Conservation (phyloP, 2,329 filamentous ascomycete genomes). For the Capronia epimyces region DNA sequence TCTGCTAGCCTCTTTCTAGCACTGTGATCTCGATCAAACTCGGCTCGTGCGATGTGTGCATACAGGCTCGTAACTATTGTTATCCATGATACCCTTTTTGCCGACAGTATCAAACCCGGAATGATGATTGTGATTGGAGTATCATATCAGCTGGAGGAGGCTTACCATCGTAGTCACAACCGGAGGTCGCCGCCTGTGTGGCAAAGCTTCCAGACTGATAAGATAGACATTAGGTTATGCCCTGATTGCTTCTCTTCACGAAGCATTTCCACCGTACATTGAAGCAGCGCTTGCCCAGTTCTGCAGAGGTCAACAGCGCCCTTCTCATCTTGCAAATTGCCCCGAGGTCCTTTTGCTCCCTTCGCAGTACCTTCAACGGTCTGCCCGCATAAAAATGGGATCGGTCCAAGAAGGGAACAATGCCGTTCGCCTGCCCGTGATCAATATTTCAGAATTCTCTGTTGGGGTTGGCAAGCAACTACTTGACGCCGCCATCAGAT, state of each 20-base stretch:
- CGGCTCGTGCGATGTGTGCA: too few relatives aligned
- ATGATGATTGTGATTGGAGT: background rate
- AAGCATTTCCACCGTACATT: too few relatives aligned
- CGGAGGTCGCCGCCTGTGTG: slow-evolving; percentile 4
- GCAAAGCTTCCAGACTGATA: background rate
- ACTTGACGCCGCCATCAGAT: slow-evolving; percentile 70
- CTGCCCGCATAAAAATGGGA: slow-evolving; percentile 4
- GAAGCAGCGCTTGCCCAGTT: too few relatives aligned
- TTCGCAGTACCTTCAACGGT: background rate
- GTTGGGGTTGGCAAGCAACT: slow-evolving; percentile 60
- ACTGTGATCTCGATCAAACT: background rate
- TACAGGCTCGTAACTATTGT: too few relatives aligned
- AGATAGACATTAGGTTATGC: too few relatives aligned
- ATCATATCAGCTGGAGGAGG: too few relatives aligned
- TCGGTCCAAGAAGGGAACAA: background rate
- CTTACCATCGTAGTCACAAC: background rate
- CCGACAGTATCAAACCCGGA: too few relatives aligned
- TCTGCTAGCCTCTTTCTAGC: background rate
- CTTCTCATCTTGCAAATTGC: background rate
- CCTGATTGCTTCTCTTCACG: too few relatives aligned
- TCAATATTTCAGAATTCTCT: slow-evolving; percentile 65
- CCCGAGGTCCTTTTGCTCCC: background rate
- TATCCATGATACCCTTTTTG: too few relatives aligned
- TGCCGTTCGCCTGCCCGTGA: slow-evolving; percentile 60
- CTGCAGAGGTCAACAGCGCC: too few relatives aligned